Evolutionary conservation across 208 protist species (phyloP).

Genomic region (Acanthamoeba triangularis): DNA sequence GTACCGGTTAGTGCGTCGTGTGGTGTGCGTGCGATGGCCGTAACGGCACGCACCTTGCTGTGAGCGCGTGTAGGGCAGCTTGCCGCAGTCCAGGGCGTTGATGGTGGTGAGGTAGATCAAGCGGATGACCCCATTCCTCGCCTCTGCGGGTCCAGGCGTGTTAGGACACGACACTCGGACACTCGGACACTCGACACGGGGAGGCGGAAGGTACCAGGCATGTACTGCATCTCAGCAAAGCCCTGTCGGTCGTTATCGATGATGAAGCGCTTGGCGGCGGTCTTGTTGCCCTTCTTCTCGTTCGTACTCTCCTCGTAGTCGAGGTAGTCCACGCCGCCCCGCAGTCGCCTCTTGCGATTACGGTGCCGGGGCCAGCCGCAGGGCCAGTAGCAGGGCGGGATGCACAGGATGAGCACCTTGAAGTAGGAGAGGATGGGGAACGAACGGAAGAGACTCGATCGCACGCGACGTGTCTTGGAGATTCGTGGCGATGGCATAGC

Average conservation of each 20-base stretch:
- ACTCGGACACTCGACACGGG: too few species aligned
- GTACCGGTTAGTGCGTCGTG: neutral
- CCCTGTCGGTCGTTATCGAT: neutral
- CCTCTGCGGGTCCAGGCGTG: neutral
- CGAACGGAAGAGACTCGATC: neutral
- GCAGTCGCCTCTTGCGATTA: neutral
- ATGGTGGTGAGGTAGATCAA: slow-evolving; percentile 32
- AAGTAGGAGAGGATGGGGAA: slow-evolving; percentile 17
- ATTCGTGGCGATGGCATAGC: neutral
- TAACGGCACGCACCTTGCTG: neutral
- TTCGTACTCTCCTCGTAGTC: slow-evolving; percentile 15
- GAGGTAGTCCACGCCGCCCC: neutral
- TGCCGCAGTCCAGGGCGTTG: neutral
- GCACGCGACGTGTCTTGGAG: neutral
- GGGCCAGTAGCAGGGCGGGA: slow-evolving; percentile 34
- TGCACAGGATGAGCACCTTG: slow-evolving; percentile 36
- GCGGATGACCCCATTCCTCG: slow-evolving; percentile 11
- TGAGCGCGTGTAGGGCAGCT: neutral
- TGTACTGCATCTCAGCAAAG: neutral
- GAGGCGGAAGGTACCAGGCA: neutral
- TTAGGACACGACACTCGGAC: neutral
- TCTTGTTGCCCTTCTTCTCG: slow-evolving; percentile 22
- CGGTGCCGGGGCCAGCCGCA: neutral
- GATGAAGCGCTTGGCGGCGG: slow-evolving; percentile 35
- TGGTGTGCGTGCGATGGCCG: neutral